A percentile compares a stretch with the other conserved stretches of the same genome.
These are phyloP conservation scores for Euphorbia corollata DNA, from an alignment of 441 rosid genomes.

Conservation along the genomic window DNA sequence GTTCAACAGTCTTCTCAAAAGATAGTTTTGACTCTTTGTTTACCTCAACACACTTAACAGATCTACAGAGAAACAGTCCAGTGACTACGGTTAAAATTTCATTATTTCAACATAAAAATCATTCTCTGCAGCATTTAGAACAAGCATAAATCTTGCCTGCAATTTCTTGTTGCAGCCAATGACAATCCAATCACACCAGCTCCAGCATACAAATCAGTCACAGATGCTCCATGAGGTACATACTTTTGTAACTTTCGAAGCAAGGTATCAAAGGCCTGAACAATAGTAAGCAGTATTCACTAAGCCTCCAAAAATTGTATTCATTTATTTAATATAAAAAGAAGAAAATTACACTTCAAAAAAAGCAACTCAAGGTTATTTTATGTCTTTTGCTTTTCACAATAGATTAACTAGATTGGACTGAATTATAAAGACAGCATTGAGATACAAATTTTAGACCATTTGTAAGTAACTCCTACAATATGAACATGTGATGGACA, in stretches of 20 bases:
- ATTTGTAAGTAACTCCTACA: not conserved
- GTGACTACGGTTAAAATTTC: too few relatives aligned
- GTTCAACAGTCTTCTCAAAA: conserved; percentile 74
- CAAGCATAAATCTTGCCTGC: too few relatives aligned
- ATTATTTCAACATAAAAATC: too few relatives aligned
- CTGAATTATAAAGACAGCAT: not conserved
- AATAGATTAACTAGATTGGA: not conserved
- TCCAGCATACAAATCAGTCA: conserved; percentile 92
- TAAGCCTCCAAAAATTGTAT: too few relatives aligned
- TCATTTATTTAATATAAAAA: too few relatives aligned
- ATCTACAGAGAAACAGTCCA: conserved; percentile 36
- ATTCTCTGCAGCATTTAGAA: too few relatives aligned
- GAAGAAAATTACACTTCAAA: too few relatives aligned
- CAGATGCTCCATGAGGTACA: conserved; percentile 78
- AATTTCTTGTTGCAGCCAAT: conserved; percentile 64
- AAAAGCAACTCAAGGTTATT: too few relatives aligned
- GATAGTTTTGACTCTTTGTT: conserved; percentile 82
- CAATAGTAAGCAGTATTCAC: too few relatives aligned
- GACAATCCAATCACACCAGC: conserved; percentile 92
- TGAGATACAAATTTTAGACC: not conserved
- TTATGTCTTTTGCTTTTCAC: not conserved
- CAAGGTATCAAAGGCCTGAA: too few relatives aligned
- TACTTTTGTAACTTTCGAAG: too few relatives aligned
- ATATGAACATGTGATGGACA: not conserved
- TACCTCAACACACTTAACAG: conserved; percentile 83